These are phyloP conservation scores for Cryomyces minteri DNA, from an alignment of 495 filamentous ascomycete species.

Conservation along the genomic window DNA sequence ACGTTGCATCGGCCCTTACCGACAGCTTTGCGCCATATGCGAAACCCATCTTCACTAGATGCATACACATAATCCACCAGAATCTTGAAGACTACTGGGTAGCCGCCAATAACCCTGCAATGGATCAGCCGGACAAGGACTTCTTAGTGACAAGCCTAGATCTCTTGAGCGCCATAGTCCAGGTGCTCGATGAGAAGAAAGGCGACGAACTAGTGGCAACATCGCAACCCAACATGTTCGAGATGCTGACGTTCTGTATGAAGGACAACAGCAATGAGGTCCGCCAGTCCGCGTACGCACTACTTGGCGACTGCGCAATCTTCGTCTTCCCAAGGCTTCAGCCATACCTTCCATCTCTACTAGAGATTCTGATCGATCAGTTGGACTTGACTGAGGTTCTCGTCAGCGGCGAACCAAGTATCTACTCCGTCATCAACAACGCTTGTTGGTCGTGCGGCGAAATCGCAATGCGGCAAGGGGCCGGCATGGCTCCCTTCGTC, in stretches of 20 bases:
- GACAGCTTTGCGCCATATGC: constrained; percentile 71
- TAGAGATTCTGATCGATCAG: constrained; percentile 69
- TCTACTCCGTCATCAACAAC: constrained; percentile 90
- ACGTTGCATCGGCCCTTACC: constrained; percentile 75
- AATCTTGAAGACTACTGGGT: constrained; percentile 63
- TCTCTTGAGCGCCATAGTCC: constrained; percentile 82
- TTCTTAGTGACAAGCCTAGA: constrained; percentile 95
- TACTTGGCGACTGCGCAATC: constrained; percentile 92
- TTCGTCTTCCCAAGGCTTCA: constrained; percentile 78
- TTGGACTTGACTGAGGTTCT: constrained; percentile 58
- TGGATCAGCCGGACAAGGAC: constrained; percentile 86
- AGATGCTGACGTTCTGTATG: constrained; percentile 82
- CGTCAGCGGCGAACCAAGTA: constrained; percentile 52
- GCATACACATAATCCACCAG: constrained; percentile 75
- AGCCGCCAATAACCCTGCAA: constrained; percentile 36
- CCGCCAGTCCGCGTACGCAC: constrained; percentile 85
- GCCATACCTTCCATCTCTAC: constrained; percentile 47
- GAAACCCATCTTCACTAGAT: constrained; percentile 64
- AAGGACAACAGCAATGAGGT: constrained; percentile 84
- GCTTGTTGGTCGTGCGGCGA: constrained; percentile 96
- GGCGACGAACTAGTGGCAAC: constrained; percentile 55
- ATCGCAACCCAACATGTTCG: constrained; percentile 71
- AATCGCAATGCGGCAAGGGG: constrained; percentile 65
- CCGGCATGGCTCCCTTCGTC: constrained; percentile 55
- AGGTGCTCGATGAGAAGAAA: constrained; percentile 62